Evolutionary conservation across 805 yeast genomes (phyloP).

Genomic region (Pichia manshurica): DNA sequence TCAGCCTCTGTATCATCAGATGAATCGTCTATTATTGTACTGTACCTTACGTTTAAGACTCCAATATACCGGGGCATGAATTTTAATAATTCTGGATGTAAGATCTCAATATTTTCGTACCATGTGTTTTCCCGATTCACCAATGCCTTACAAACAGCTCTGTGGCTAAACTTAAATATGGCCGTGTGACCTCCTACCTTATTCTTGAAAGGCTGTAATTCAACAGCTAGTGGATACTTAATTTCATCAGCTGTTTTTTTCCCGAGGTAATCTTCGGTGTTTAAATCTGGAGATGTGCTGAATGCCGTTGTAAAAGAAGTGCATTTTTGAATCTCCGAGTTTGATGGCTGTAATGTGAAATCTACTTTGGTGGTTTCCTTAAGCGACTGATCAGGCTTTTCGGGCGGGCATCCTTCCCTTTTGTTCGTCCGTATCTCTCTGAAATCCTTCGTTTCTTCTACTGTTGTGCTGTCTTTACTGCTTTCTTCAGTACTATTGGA

Average conservation of each 20-base stretch:
- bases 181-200: slow-evolving; percentile 99
- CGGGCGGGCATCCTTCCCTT: not conserved
- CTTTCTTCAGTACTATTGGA: no score
- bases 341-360: not conserved
- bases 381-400: no score
- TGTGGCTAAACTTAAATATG: slow-evolving; percentile 81
- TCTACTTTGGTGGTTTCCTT: not conserved
- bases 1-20: no score
- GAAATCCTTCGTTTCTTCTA: not conserved
- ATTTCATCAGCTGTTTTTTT: slow-evolving; percentile 20
- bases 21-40: slow-evolving; percentile 30
- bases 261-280: slow-evolving; percentile 3
- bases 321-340: not conserved
- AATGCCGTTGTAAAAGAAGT: not conserved
- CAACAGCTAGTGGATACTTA: slow-evolving; percentile 72
- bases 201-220: slow-evolving; percentile 82
- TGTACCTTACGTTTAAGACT: slow-evolving; percentile 83
- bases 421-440: not conserved
- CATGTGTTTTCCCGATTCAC: slow-evolving; percentile 85
- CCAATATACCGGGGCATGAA: slow-evolving; percentile 96
- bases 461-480: not conserved
- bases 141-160: slow-evolving; percentile 91
- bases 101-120: slow-evolving; percentile 82
- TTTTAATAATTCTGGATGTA: slow-evolving; percentile 67
- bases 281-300: not conserved